Conservation (phyloP, 352 stramenopile species). For the Globisporangium emineosum region DNA sequence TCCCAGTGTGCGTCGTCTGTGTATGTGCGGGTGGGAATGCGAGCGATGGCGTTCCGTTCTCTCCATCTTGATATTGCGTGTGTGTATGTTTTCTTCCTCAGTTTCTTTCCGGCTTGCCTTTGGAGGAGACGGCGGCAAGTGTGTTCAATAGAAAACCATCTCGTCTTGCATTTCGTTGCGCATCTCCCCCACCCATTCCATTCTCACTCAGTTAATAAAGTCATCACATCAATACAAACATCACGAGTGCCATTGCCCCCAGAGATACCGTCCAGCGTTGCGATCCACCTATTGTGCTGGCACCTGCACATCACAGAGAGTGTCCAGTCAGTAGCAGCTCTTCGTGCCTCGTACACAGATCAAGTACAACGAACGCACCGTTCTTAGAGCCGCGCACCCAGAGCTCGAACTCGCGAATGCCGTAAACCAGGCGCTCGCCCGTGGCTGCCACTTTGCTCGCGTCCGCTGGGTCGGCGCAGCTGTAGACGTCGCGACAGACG, state of each 20-base stretch:
- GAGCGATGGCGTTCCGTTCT: background rate
- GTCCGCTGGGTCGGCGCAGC: conserved; percentile 32
- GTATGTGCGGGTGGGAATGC: conserved; percentile 7
- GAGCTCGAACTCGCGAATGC: conserved; percentile 76
- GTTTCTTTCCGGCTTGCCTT: conserved; percentile 2
- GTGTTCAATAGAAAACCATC: conserved; percentile 16
- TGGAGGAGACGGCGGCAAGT: conserved; percentile 5
- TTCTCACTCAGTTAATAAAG: background rate
- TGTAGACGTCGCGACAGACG: conserved; percentile 37
- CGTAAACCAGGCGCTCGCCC: conserved; percentile 69
- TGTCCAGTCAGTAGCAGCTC: background rate
- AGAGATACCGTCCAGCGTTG: conserved; percentile 1
- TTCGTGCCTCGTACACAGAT: background rate
- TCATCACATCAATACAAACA: conserved; percentile 7
- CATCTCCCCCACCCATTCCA: background rate
- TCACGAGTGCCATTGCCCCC: background rate
- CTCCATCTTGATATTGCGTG: conserved; percentile 11
- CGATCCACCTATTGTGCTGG: background rate
- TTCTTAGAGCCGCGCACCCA: conserved; percentile 59
- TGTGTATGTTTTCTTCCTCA: conserved; percentile 9
- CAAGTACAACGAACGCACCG: conserved; percentile 16
- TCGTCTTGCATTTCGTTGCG: conserved; percentile 8
- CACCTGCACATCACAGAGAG: background rate
- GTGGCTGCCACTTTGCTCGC: conserved; percentile 21
- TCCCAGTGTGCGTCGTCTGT: conserved; percentile 8